Evolutionary conservation across 2,329 filamentous ascomycete species (phyloP).

Genomic region (Metarhizium sp.): DNA sequence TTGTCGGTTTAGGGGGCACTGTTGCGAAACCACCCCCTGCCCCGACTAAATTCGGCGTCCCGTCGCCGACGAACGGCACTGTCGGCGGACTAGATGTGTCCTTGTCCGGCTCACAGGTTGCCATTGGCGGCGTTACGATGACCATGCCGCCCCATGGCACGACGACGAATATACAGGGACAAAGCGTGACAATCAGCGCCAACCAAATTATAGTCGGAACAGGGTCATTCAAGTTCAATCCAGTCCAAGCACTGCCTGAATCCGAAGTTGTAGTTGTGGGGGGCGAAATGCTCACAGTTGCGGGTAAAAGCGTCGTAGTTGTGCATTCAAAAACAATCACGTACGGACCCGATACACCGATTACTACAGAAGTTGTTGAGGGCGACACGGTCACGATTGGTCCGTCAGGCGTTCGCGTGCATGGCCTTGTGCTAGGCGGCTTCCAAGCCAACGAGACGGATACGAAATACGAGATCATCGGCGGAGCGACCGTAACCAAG

Average conservation of each 20-base stretch:
- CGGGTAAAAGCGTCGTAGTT: constrained; percentile 30
- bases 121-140: constrained; percentile 34
- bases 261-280: constrained; percentile 37
- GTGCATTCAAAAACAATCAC: constrained; percentile 34
- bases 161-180: constrained; percentile 23
- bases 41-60: constrained; percentile 19
- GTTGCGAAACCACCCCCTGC: constrained; percentile 29
- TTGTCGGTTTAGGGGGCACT: constrained; percentile 35
- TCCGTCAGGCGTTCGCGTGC: constrained; percentile 31
- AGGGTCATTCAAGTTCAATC: constrained; percentile 26
- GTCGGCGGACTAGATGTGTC: constrained; percentile 31
- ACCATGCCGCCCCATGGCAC: constrained; percentile 27
- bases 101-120: constrained; percentile 29
- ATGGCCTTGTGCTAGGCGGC: constrained; percentile 34
- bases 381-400: constrained; percentile 43
- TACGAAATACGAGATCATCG: constrained; percentile 37
- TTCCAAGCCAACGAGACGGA: constrained; percentile 21
- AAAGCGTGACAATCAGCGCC: constrained; percentile 24
- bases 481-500: constrained; percentile 42
- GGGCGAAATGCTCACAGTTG: constrained; percentile 36
- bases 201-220: constrained; percentile 25
- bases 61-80: constrained; percentile 26
- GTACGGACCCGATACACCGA: constrained; percentile 28
- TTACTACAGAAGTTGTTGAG: constrained; percentile 31
- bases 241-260: constrained; percentile 19